Evolutionary conservation across 768 basidiomycete genomes (phyloP).

Genomic region (Lentinula aciculospora): DNA sequence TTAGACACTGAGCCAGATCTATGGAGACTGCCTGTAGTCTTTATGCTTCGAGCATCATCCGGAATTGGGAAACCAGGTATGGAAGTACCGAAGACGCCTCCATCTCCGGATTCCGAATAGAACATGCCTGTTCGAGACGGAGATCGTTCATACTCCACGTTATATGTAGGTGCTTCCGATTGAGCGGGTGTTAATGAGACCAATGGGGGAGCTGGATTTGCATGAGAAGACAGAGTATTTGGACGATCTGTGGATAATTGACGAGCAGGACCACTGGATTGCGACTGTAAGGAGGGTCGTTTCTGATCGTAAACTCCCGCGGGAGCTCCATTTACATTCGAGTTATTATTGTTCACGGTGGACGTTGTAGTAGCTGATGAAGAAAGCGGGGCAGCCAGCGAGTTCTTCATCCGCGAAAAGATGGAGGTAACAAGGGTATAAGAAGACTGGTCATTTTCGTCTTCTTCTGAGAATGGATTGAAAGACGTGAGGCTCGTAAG

Average conservation of each 20-base stretch:
- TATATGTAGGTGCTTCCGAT: constrained; percentile 70
- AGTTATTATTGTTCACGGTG: constrained; percentile 22
- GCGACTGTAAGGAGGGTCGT: constrained; percentile 47
- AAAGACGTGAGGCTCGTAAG: constrained; percentile 75
- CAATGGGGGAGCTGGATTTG: constrained; percentile 71
- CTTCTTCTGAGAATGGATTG: constrained; percentile 91
- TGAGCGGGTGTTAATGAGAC: constrained; percentile 84
- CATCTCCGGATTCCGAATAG: constrained; percentile 51
- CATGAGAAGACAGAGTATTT: constrained; percentile 43
- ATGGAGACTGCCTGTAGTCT: constrained; percentile 61
- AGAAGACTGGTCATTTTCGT: constrained; percentile 84
- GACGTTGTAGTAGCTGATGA: constrained; percentile 37
- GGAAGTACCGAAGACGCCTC: constrained; percentile 57
- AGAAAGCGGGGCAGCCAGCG: constrained; percentile 62
- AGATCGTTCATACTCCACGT: constrained; percentile 56
- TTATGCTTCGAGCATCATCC: constrained; percentile 85
- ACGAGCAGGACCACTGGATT: constrained; percentile 43
- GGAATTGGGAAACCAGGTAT: constrained; percentile 93
- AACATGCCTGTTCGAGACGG: constrained; percentile 45
- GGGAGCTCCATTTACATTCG: constrained; percentile 13
- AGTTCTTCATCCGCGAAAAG: constrained; percentile 77
- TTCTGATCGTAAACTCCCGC: constrained; percentile 39
- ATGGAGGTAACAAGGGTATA: constrained; percentile 80
- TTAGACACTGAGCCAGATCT: constrained; percentile 83
- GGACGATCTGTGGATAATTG: constrained; percentile 49